phyloP scores from a whole-genome alignment of 192 early-diverging fungal species.

The Pecoramyces ruminantium region DNA sequence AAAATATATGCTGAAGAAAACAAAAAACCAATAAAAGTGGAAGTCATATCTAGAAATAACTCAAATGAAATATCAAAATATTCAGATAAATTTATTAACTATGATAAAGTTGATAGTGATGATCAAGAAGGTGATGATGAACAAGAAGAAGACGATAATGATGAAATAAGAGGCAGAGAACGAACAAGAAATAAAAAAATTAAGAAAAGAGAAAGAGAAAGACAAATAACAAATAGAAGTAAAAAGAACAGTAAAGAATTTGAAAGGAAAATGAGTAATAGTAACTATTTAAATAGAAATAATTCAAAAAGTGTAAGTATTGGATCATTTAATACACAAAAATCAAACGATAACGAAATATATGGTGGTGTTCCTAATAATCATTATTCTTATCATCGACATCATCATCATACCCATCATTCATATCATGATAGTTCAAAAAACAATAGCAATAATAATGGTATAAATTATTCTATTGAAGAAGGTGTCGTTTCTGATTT shows the following conservation, averaged over 20 bases:
- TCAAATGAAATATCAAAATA: not conserved
- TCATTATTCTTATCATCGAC: not conserved
- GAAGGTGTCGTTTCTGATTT: not conserved
- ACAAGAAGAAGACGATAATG: not conserved
- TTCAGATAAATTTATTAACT: not conserved
- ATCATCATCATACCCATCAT: not conserved
- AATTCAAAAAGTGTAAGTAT: not conserved
- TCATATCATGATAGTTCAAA: not conserved
- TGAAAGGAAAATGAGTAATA: not conserved
- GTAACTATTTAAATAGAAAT: not conserved
- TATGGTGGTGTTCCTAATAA: not conserved
- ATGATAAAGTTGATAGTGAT: not conserved
- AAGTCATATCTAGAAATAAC: not conserved
- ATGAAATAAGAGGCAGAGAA: not conserved
- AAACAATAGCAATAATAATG: not conserved
- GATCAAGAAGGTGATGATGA: not conserved
- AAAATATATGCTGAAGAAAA: not conserved
- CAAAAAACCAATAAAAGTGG: not conserved
- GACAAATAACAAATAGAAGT: not conserved
- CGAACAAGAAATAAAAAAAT: not conserved
- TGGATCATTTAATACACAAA: not conserved
- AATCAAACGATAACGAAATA: not conserved
- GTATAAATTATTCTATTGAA: not conserved
- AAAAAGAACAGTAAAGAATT: not conserved
- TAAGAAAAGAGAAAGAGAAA: not conserved